Evolutionary conservation across 768 basidiomycete genomes (phyloP).

Genomic region (Leccinum subgranulosum): DNA sequence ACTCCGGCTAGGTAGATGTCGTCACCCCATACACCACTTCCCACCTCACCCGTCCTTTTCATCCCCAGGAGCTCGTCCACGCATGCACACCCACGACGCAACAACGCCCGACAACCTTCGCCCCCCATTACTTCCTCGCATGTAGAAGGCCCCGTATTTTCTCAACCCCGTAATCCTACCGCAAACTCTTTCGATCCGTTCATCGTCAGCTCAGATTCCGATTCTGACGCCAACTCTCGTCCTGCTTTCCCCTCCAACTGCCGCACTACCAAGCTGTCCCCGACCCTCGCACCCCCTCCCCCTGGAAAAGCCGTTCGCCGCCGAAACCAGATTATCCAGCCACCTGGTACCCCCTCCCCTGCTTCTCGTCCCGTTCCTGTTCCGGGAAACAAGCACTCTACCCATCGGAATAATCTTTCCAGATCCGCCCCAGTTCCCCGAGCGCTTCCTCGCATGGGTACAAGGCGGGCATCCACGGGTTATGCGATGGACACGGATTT

Average conservation of each 20-base stretch:
- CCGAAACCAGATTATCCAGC: slow-evolving; percentile 39
- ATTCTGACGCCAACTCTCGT: slow-evolving; percentile 36
- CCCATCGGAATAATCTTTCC: slow-evolving; percentile 34
- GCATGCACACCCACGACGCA: slow-evolving; percentile 44
- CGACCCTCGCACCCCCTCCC: slow-evolving; percentile 44
- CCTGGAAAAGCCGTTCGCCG: slow-evolving; percentile 59
- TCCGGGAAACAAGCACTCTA: slow-evolving; percentile 30
- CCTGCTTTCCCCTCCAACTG: slow-evolving; percentile 28
- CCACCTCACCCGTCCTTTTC: slow-evolving; percentile 2
- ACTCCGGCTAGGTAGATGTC: slow-evolving; percentile 38
- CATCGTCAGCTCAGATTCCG: slow-evolving; percentile 43
- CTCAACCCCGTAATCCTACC: slow-evolving; percentile 31
- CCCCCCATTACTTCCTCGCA: slow-evolving; percentile 61
- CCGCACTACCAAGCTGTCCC: slow-evolving; percentile 31
- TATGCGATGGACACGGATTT: slow-evolving; percentile 36
- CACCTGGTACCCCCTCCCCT: slow-evolving; percentile 37
- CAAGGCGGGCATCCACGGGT: slow-evolving; percentile 34
- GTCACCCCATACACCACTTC: neutral
- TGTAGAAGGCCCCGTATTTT: slow-evolving; percentile 51
- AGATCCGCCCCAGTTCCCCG: slow-evolving; percentile 52
- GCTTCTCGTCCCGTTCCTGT: slow-evolving; percentile 47
- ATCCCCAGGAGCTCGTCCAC: slow-evolving; percentile 44
- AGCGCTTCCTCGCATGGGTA: slow-evolving; percentile 27
- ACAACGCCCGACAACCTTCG: slow-evolving; percentile 59
- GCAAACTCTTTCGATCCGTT: slow-evolving; percentile 48